Evolutionary conservation across 1,284 basidiomycete genomes (phyloP).

Genomic region (Cystobasidium slooffiae): DNA sequence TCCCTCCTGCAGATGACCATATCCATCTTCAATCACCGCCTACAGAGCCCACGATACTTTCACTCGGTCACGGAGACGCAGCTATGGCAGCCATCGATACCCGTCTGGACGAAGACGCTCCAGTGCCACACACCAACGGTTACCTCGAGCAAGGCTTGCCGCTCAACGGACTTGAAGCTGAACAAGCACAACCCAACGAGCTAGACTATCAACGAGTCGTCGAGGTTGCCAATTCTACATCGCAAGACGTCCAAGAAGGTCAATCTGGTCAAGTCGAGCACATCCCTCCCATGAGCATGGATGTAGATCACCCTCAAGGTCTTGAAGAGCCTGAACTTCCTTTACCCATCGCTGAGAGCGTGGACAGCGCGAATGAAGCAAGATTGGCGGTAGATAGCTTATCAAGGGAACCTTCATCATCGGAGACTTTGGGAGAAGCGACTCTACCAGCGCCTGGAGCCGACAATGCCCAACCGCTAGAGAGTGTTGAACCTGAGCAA

Average conservation of each 20-base stretch:
- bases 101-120: conserved; percentile 26
- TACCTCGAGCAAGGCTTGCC: conserved; percentile 8
- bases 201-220: conserved; percentile 28
- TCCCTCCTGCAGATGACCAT: conserved; percentile 15
- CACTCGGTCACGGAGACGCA: conserved; percentile 34
- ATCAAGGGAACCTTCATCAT: background rate
- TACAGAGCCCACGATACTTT: background rate
- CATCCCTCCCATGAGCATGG: conserved; percentile 32
- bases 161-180: too few relatives aligned
- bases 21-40: conserved; percentile 4
- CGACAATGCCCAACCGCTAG: conserved; percentile 5
- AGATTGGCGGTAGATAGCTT: conserved; percentile 2
- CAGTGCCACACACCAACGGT: conserved; percentile 39
- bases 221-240: conserved; percentile 4
- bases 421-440: conserved; percentile 17
- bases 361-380: background rate
- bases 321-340: conserved; percentile 18
- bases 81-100: conserved; percentile 43
- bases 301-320: conserved; percentile 39
- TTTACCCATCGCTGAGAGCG: conserved; percentile 1
- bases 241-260: background rate
- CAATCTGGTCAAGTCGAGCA: conserved; percentile 8
- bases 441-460: conserved; percentile 23
- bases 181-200: conserved; percentile 14
- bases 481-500: conserved; percentile 4